Base-by-base conservation (phyloP, 495 filamentous ascomycete genomes). In the Daldinia caldariorum region DNA sequence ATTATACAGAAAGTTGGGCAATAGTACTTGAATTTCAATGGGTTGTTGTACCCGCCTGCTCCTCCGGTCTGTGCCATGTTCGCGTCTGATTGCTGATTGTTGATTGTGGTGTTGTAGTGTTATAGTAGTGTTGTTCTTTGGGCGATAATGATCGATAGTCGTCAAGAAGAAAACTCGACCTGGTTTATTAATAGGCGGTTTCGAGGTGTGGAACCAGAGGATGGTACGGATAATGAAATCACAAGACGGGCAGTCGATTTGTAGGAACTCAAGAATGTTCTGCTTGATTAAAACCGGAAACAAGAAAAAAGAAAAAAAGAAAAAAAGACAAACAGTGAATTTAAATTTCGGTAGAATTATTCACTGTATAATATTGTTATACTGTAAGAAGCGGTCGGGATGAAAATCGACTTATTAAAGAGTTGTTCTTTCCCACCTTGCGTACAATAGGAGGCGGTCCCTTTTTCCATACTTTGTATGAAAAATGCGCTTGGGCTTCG, bases 1-100 rank as follows among this genome's bases (percentile, higher is more conserved):
- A 37, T 14, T 41, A 61, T 29, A 78, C 71, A 29, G 58, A 66
- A 53, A 16, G 53, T 29, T 60, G 26, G 64, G 41, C 32, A 55
- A 67, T 74, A 86, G 70, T 84, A 97, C 94, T 99, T 99, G 89
- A 97, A 99, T 79, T 99, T 99, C 83, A 99, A 81, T 63, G 95
- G 95, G 87, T 99, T 99, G 82, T 93, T 97, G 85, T 99, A 99
- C 83, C 92, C 91, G 75, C 88, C 91, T 69, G 87, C 79, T 79
- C 80, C 80, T 78, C 78, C 80, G 68, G 83, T 61, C 77, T 85
- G 83, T 71, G 83, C 78, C 81, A 83, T 84, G 61, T 61, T 80
- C 53, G 71, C 61, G 35, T 67, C 50, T 9, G 69, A 37, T 43
- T 38, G 26, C 3, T 26, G 1, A 16, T 35, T 58, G n/a, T 18